Evolutionary conservation across 2,329 filamentous ascomycete species (phyloP).

Genomic region (Arthroderma sp.): DNA sequence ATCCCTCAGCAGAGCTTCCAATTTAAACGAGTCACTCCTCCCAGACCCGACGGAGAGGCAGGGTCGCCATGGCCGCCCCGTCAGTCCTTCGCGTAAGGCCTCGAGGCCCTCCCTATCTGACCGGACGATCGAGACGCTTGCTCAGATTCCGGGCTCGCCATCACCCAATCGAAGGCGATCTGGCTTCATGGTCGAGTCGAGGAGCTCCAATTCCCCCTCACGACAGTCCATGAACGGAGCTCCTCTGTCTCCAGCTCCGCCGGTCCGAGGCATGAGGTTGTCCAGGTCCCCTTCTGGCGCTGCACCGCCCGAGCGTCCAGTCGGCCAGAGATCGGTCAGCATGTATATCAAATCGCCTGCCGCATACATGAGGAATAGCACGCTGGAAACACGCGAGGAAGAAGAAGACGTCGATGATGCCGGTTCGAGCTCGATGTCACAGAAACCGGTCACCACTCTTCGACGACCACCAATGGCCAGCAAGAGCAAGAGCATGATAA

Average conservation of each 20-base stretch:
- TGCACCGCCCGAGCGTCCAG: neutral
- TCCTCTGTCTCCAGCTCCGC: neutral
- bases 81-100: conserved; percentile 6
- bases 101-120: conserved; percentile 39
- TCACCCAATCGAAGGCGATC: conserved; percentile 54
- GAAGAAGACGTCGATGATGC: neutral
- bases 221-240: conserved; percentile 12
- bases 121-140: conserved; percentile 72
- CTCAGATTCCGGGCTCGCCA: conserved; percentile 67
- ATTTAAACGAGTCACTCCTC: conserved; percentile 15
- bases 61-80: neutral
- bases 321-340: neutral
- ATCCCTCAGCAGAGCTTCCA: neutral
- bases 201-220: conserved; percentile 26
- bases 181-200: conserved; percentile 40
- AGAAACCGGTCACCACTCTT: neutral
- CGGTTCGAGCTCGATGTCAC: neutral
- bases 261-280: neutral
- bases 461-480: neutral
- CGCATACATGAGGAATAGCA: neutral
- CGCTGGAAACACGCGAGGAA: neutral
- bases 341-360: conserved; percentile 1
- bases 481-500: neutral
- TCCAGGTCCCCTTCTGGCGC: neutral
- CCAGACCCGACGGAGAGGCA: conserved; percentile 18